Evolutionary conservation across 352 stramenopile species (phyloP).

Genomic region (Elongisporangium prolatum): DNA sequence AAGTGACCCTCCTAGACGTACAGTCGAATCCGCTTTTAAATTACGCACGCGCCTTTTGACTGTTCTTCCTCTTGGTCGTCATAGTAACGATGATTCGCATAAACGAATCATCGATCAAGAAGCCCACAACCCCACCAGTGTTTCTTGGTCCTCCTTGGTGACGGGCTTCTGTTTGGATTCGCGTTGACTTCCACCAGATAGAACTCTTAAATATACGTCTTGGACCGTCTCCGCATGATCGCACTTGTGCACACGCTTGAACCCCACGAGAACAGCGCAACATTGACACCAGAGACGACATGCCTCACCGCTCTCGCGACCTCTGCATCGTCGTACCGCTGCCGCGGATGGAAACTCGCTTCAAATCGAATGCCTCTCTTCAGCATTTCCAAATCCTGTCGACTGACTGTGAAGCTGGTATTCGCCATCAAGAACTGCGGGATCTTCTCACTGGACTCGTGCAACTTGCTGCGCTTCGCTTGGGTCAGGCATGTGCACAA

Average conservation of each 20-base stretch:
- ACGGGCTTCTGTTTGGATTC: background rate
- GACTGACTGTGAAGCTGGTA: background rate
- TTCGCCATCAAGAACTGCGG: background rate
- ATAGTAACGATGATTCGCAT: background rate
- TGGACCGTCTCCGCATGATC: background rate
- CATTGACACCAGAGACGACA: background rate
- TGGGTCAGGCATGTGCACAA: background rate
- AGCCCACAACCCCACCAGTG: background rate
- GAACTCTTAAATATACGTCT: background rate
- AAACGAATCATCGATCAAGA: background rate
- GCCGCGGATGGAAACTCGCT: background rate
- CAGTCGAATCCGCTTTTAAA: background rate
- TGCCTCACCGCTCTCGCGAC: background rate
- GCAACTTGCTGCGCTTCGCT: background rate
- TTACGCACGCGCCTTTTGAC: background rate
- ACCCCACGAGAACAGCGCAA: background rate
- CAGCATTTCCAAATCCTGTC: background rate
- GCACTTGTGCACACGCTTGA: background rate
- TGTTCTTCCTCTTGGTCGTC: background rate
- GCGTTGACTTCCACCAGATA: background rate
- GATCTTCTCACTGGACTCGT: background rate
- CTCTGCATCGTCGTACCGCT: background rate
- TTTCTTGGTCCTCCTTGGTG: background rate
- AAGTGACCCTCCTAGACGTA: background rate
- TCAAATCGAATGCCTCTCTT: background rate